Evolutionary conservation across 2,329 filamentous ascomycete species (phyloP), one percentile per base, ranked within the genome.

Genomic region (Coleophoma crateriformis): DNA sequence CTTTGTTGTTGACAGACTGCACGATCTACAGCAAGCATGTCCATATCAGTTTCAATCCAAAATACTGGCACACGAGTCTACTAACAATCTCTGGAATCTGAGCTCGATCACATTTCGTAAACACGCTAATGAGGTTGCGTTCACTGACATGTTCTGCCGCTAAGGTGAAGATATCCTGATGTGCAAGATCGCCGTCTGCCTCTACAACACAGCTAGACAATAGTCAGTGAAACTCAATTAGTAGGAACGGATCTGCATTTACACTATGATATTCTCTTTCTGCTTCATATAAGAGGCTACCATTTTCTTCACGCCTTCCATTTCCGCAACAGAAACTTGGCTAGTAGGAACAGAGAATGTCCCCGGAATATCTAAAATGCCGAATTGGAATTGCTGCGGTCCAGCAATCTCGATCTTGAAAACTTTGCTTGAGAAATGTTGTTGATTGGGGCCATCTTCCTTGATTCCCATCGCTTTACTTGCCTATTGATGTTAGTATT

Each of bases 261-360:
- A 70, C 67, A 71, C 67, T 14, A 71, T 63, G 17, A 71, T 66
- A 33, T 68, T 71, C 32, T 67, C 61, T 3, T 57, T 55, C 13
- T 63, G 61, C 13, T 52, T 57, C 65, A 71, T 68, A 37, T 71
- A 70, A 11, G 64, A 54, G 3, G 59, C 51, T 4, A 68, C 61
- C 66, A 71, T 65, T 3, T 50, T 54, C 14, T 59, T 55, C 1
- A 69, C 60, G 0, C 60, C 61, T 1, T 52, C 41, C 50, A 59
- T 61, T 15, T 71, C 68, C 12, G 52, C 34, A 13, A 61, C 48
- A 2, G 67, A 66, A 2, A 67, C 59, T 0, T 52, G 52, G 19
- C 54, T 44, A 1, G 58, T 50, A 11, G 53, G 58, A 3, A 59
- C 52, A 11, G 50, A 50, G 38, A 68, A 63, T 1, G 64, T 55